Conservation (phyloP, 257 asterid species). For the Solanum pennellii region DNA sequence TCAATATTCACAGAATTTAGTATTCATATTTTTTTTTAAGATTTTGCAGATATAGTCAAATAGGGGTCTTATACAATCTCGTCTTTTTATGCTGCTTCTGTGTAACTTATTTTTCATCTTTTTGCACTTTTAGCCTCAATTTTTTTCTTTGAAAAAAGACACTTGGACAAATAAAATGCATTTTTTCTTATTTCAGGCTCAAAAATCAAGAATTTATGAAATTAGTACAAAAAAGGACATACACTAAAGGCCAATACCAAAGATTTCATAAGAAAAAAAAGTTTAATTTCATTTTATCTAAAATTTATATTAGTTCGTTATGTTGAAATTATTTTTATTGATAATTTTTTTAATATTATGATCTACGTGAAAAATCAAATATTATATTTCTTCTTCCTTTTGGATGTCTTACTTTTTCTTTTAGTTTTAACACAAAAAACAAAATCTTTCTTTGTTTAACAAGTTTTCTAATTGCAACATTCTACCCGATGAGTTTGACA, state of each 20-base stretch:
- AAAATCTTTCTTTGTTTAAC: too few species aligned
- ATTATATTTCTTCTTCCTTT: too few species aligned
- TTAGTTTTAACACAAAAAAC: too few species aligned
- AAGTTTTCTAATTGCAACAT: too few species aligned
- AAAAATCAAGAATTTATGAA: neutral
- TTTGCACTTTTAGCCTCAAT: neutral
- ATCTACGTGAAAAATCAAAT: too few species aligned
- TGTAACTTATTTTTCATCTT: too few species aligned
- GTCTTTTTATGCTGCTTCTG: neutral
- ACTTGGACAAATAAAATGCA: neutral
- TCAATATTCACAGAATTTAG: neutral
- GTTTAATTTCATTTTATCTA: too few species aligned
- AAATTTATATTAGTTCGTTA: too few species aligned
- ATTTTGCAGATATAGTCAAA: neutral
- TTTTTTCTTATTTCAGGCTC: neutral
- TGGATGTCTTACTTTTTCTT: too few species aligned
- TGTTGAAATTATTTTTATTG: too few species aligned
- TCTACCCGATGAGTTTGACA: too few species aligned
- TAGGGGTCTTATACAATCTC: neutral
- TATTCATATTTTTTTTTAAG: neutral
- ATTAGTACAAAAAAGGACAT: neutral
- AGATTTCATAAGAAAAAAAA: neutral
- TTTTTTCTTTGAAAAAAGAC: neutral
- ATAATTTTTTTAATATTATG: neutral
- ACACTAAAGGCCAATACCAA: neutral